Percentiles rank a stretch among this genome's conserved stretches.
phyloP scores from a whole-genome alignment of 2,329 filamentous ascomycete genomes.

The Trichoderma simmonsii region DNA sequence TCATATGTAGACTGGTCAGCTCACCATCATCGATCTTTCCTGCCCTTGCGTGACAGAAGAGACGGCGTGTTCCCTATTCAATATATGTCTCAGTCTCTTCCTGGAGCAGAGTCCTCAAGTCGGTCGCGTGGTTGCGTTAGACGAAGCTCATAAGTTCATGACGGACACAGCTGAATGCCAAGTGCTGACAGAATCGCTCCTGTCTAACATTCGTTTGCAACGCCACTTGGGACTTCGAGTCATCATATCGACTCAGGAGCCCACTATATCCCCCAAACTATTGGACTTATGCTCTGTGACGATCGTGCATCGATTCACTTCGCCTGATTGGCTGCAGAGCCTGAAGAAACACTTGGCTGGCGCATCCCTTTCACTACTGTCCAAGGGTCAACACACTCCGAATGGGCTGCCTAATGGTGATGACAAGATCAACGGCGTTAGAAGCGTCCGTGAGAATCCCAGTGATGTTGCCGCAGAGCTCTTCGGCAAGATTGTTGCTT shows the following conservation, averaged over 20 bases:
- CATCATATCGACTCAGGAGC: conserved; percentile 74
- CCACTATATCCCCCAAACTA: conserved; percentile 64
- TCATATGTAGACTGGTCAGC: conserved; percentile 27
- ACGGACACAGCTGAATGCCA: conserved; percentile 50
- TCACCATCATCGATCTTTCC: conserved; percentile 61
- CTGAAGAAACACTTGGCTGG: conserved; percentile 45
- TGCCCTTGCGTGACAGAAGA: conserved; percentile 67
- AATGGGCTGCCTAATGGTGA: background rate
- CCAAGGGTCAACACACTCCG: background rate
- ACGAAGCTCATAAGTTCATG: conserved; percentile 80
- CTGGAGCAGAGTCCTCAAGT: conserved; percentile 46
- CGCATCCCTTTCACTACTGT: conserved; percentile 14
- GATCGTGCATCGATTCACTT: conserved; percentile 69
- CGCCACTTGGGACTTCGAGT: conserved; percentile 66
- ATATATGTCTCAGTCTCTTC: conserved; percentile 66
- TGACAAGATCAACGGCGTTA: background rate
- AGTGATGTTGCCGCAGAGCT: conserved; percentile 27
- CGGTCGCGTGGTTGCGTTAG: conserved; percentile 64
- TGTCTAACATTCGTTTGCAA: conserved; percentile 65
- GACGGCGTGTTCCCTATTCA: conserved; percentile 68
- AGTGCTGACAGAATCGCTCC: conserved; percentile 59
- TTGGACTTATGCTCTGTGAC: conserved; percentile 71
- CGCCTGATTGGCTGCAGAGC: conserved; percentile 58
- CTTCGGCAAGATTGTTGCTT: conserved; percentile 41
- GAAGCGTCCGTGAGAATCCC: background rate